Evolutionary conservation across 352 stramenopile genomes (phyloP), one percentile per base, ranked within the genome.

Genomic region (Peronosclerospora sorghi): DNA sequence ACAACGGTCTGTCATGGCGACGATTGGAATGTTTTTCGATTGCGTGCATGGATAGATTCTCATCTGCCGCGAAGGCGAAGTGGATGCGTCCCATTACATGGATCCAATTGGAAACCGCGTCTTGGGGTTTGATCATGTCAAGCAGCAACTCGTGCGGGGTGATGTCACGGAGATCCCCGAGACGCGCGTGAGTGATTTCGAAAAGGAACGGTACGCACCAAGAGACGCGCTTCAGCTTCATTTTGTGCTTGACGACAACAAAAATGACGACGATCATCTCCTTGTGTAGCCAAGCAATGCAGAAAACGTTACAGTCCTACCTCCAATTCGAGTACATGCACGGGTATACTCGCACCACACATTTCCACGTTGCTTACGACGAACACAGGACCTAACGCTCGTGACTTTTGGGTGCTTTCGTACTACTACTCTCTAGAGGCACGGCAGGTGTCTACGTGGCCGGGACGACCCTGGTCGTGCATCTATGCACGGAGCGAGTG

Each of bases 71-170:
- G 79, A 89, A 41, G 73, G 61, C 32, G 67, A 92, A 56, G 64
- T 96, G 35, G 82, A 95, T 44, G 45, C 63, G 9, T 69, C 63
- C 15, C 82, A 93, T 51, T 96, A 95, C 55, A 45, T 94, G 9
- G 85, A 95, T 46, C 68, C 77, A 18, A 77, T 78, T 28, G 73
- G 68, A 34, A 76, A 75, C 43, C 70, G 65, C 44, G 62, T 92
- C 38, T 65, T 94, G 26, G 73, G 68, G 17, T 89, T 95, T 49
- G 83, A 95, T 61, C 86, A 95, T 48, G 73, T 93, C 37, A 90
- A 83, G 54, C 43, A 75, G 56, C 56, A 77, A 52, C 41, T 87
- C 23, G 44, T 87, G 21, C 27, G 49, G 0, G 70, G 58, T 15
- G 73, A 87, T 48, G 53, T 84, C 8, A 52, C 56, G 1, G 61